Conservation (phyloP, 1,284 basidiomycete species). For the Malassezia vespertilionis region DNA sequence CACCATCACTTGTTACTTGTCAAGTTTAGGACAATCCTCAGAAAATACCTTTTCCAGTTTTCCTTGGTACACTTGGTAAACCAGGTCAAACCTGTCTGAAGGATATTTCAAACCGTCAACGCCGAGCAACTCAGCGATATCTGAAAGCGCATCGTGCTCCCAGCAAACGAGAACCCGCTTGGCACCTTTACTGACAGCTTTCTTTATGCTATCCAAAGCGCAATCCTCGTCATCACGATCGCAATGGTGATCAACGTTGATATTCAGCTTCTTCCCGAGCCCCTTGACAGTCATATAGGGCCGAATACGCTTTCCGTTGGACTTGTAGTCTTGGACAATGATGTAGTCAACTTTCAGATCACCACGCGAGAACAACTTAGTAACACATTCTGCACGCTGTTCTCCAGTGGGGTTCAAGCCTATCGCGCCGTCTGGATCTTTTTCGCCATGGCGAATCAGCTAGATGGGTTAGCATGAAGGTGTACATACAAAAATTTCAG, state of each 20-base stretch:
- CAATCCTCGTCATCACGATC: slow-evolving; percentile 41
- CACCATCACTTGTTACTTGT: slow-evolving; percentile 1
- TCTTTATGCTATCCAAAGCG: slow-evolving; percentile 25
- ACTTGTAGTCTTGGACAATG: slow-evolving; percentile 33
- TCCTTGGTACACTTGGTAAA: slow-evolving; percentile 21
- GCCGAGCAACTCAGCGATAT: slow-evolving; percentile 36
- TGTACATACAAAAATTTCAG: no score
- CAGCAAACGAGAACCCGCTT: slow-evolving; percentile 25
- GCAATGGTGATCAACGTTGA: slow-evolving; percentile 41
- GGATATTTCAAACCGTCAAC: slow-evolving; percentile 19
- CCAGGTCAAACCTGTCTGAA: slow-evolving; percentile 17
- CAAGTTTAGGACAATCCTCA: slow-evolving; percentile 25
- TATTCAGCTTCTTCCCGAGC: slow-evolving; percentile 36
- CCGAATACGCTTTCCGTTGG: slow-evolving; percentile 28
- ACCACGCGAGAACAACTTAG: slow-evolving; percentile 5
- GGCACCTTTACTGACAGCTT: slow-evolving; percentile 23
- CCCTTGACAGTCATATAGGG: slow-evolving; percentile 45
- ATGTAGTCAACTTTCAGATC: slow-evolving; percentile 12
- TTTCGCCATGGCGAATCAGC: slow-evolving; percentile 19
- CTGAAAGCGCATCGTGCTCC: slow-evolving; percentile 26
- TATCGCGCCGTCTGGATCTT: slow-evolving; percentile 9
- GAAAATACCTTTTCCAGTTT: slow-evolving; percentile 19
- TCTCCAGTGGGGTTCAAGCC: slow-evolving; percentile 11
- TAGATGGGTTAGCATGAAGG: no score
- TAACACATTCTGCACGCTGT: slow-evolving; percentile 14